A percentile compares a stretch with the other conserved stretches of the same genome.
Conservation (phyloP, 768 basidiomycete species). For the Phylloporus scabripes region DNA sequence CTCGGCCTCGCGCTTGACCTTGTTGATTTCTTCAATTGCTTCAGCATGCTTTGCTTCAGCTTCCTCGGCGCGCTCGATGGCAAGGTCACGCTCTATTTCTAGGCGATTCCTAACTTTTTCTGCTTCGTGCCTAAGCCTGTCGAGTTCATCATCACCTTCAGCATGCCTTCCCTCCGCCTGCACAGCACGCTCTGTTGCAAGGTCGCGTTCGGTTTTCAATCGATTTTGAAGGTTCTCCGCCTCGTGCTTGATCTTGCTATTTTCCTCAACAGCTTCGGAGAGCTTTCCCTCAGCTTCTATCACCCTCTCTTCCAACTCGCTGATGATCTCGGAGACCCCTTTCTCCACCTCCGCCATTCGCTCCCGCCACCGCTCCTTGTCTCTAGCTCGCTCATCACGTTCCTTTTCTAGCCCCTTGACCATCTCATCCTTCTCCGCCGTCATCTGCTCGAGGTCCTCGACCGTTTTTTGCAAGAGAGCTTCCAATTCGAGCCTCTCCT, state of each 20-base stretch:
- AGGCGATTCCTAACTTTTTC: slow-evolving; percentile 42
- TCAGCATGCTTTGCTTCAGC: neutral
- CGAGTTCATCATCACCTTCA: neutral
- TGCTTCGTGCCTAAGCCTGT: slow-evolving; percentile 33
- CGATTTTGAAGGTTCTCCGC: slow-evolving; percentile 41
- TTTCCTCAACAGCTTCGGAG: slow-evolving; percentile 36
- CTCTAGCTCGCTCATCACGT: slow-evolving; percentile 50
- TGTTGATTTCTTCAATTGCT: neutral
- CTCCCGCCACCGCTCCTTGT: slow-evolving; percentile 66
- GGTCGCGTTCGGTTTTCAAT: slow-evolving; percentile 47
- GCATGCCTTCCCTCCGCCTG: neutral
- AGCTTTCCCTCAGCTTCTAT: slow-evolving; percentile 46
- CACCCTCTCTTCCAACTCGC: slow-evolving; percentile 55
- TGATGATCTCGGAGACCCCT: slow-evolving; percentile 62
- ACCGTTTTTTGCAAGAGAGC: slow-evolving; percentile 38
- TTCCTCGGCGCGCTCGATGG: slow-evolving; percentile 39
- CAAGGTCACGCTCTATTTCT: slow-evolving; percentile 49
- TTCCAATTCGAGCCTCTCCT: slow-evolving; percentile 58
- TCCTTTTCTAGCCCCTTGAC: slow-evolving; percentile 50
- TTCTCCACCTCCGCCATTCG: slow-evolving; percentile 67
- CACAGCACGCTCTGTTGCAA: slow-evolving; percentile 43
- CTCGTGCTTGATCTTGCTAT: slow-evolving; percentile 39
- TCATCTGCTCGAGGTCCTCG: slow-evolving; percentile 35
- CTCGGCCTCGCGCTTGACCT: slow-evolving; percentile 1
- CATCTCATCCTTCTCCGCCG: slow-evolving; percentile 41